Evolutionary conservation across 306 rosid genomes (phyloP).

Genomic region (Citrullus colocynthis): DNA sequence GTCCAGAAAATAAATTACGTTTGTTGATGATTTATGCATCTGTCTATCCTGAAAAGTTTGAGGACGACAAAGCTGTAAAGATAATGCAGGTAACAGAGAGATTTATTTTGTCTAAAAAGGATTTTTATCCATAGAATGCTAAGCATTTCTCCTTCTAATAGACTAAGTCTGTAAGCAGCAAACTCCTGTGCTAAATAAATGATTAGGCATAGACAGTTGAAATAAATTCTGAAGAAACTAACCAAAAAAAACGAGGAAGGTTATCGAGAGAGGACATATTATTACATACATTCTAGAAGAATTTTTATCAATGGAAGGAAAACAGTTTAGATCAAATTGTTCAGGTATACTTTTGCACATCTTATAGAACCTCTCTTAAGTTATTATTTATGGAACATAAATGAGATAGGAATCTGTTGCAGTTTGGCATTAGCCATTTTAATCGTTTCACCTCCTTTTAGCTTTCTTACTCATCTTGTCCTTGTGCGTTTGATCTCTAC

Average conservation of each 20-base stretch:
- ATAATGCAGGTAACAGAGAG: slow-evolving; percentile 67
- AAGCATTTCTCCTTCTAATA: not conserved
- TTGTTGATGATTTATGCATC: slow-evolving; percentile 80
- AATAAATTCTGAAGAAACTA: not conserved
- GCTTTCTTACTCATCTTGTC: not conserved
- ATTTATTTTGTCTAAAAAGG: not conserved
- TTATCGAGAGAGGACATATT: not conserved
- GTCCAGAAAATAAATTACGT: slow-evolving; percentile 78
- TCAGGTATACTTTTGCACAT: not conserved
- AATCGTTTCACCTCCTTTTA: not conserved
- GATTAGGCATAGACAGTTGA: not conserved
- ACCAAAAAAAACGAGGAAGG: not conserved
- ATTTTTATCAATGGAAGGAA: not conserved
- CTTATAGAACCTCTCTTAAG: not conserved
- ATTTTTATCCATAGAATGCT: not conserved
- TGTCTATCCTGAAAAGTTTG: slow-evolving; percentile 85
- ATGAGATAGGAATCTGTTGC: not conserved
- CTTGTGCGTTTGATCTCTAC: not conserved
- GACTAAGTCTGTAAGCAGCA: not conserved
- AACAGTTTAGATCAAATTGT: not conserved
- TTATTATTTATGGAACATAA: not conserved
- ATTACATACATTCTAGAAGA: not conserved
- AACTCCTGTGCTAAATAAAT: not conserved
- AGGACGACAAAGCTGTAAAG: slow-evolving; percentile 77
- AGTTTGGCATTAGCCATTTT: not conserved